Evolutionary conservation across 495 filamentous ascomycete species (phyloP), one percentile per base, ranked within the genome.

Genomic region (Penicillium argentinense): DNA sequence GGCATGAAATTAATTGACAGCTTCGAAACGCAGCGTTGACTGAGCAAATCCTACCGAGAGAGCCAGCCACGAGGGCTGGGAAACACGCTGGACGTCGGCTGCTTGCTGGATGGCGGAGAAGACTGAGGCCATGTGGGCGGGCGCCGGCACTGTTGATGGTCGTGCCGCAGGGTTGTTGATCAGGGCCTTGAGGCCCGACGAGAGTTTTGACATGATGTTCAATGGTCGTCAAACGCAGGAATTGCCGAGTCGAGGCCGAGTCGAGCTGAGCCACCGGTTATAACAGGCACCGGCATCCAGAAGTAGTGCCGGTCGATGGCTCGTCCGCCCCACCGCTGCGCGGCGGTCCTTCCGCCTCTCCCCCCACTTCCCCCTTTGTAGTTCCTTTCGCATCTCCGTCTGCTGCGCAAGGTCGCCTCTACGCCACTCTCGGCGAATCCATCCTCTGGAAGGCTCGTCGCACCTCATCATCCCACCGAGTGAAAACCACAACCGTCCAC

Each of bases 391-490:
- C n/a, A n/a, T n/a, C n/a, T n/a, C n/a, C n/a, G n/a, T n/a, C n/a
- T n/a, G n/a, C n/a, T n/a, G n/a, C n/a, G n/a, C n/a, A n/a, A n/a
- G n/a, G n/a, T n/a, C n/a, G n/a, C n/a, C n/a, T n/a, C n/a, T n/a
- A n/a, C n/a, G n/a, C n/a, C n/a, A n/a, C n/a, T n/a, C n/a, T 26
- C 25, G 25, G 5, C 25, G 11, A 5, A 49, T 92, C 88, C 75
- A 96, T 84, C 51, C 91, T 73, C 45, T 79, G 75, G 59, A 91
- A 86, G 0, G 88, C 91, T 54, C 80, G 87, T 45, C 73, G 61
- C 18, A 95, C 88, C 66, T 96, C 84, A 45, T 71, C 63, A 0
- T 90, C 80, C 89, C 89, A 96, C 45, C 88, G 74, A 53, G 84
- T 91, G 60, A 81, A 71, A 0, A 82, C 81, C 18, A 95, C 89